Base-by-base conservation (phyloP, 345 rosid genomes). In the Acer campestre region DNA sequence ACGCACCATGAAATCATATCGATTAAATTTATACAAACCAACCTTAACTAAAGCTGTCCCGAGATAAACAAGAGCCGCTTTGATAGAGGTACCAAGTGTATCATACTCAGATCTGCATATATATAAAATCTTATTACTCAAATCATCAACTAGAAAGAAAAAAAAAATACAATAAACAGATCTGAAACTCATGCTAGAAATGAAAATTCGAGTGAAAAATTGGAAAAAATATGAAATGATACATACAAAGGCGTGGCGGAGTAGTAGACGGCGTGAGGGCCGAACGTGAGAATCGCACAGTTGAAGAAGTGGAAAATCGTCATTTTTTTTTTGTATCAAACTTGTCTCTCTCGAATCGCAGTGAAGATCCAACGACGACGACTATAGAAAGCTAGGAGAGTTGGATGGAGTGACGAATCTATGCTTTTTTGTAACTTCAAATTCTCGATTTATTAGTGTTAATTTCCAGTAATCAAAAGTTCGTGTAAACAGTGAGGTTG, bases 241-340 rank as follows among this genome's bases (percentile, higher is more conserved):
- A 77, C 87, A 6, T 86, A 95, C 99, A 93, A 76, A 0, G 99
- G 99, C 73, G 99, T 95, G 70, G 98, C 98, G 73, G 99, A 95
- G 93, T 93, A 93, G 86, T 95, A 95, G 77, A 95, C 97, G 82
- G 99, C 99, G 85, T 95, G 99, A 76, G 99, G 99, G 9, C 97
- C 99, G 78, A 93, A 95, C 44, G 98, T 93, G 83, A 95, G 95
- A 85, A 95, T 95, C 40, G 99, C 98, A 74, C 99, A 95, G 88
- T 95, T 95, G 91, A 95, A 94, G 90, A 95, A 95, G 86, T 95
- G 99, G 75, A 95, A 95, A 63, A 93, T 70, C 81, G 99, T 95
- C 99, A 95, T 95, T 65, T 75, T 67, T 59, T 29, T 29, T 68
- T 8, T 20, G n/a, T n/a, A 59, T 53, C 58, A 16, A 8, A 20